These are phyloP conservation scores for Yamadazyma pseudoaaseri DNA, from an alignment of 1,139 yeast species.

Conservation along the genomic window DNA sequence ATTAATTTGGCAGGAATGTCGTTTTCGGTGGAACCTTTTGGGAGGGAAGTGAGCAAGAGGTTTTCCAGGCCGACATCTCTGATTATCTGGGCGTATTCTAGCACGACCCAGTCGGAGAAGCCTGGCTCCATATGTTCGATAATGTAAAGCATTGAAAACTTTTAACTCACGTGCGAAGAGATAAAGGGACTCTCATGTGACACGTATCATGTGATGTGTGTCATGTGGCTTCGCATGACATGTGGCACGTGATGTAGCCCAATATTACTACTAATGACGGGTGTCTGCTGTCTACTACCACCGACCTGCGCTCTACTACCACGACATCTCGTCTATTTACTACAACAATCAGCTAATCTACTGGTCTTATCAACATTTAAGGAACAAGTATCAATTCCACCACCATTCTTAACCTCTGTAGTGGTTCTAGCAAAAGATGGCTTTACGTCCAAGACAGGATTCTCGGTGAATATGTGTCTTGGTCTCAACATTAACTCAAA, in stretches of 20 bases:
- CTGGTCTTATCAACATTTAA: constrained; percentile 41
- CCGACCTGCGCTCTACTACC: neutral
- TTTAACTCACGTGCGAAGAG: too few species aligned
- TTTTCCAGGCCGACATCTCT: constrained; percentile 78
- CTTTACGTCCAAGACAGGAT: constrained; percentile 72
- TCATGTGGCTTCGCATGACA: too few species aligned
- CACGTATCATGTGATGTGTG: too few species aligned
- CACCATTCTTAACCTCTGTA: constrained; percentile 48
- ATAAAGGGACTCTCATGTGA: too few species aligned
- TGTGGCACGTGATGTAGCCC: neutral
- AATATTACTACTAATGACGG: neutral
- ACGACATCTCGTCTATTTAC: constrained; percentile 1
- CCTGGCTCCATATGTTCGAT: constrained; percentile 98
- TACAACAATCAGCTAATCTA: constrained; percentile 28
- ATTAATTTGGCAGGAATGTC: constrained; percentile 66
- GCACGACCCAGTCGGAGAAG: constrained; percentile 91
- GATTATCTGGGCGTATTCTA: constrained; percentile 83
- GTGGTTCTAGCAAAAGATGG: constrained; percentile 72
- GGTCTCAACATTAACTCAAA: constrained; percentile 74
- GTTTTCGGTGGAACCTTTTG: constrained; percentile 53
- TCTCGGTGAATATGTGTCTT: constrained; percentile 71
- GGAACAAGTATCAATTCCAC: constrained; percentile 35
- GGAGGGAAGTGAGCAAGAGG: constrained; percentile 75
- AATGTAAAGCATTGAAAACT: constrained; percentile 63
- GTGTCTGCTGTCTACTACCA: neutral